Evolutionary conservation across 129 eudicot genomes (phyloP).

Genomic region (Pseudognaphalium luteoalbum): DNA sequence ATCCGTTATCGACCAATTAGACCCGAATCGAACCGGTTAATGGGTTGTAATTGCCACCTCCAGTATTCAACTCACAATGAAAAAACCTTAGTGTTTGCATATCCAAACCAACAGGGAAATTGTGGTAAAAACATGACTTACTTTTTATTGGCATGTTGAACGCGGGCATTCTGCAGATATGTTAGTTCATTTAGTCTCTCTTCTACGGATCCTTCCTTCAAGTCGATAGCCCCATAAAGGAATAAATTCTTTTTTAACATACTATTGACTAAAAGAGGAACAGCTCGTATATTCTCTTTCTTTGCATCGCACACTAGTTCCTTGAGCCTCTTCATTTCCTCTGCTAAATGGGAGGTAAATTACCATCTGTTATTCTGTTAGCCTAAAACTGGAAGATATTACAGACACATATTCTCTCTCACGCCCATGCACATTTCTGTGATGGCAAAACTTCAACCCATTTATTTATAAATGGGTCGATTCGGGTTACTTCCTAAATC

Average conservation of each 20-base stretch:
- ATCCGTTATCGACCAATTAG: neutral
- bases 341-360: slow-evolving; percentile 40
- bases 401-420: neutral
- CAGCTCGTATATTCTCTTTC: slow-evolving; percentile 47
- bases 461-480: no score
- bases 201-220: slow-evolving; percentile 58
- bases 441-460: no score
- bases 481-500: neutral
- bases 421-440: no score
- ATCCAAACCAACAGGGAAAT: neutral
- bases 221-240: slow-evolving; percentile 69
- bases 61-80: neutral
- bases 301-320: slow-evolving; percentile 62
- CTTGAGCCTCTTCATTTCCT: slow-evolving; percentile 59
- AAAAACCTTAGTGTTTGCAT: neutral
- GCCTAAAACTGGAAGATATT: neutral
- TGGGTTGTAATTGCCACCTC: neutral
- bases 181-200: slow-evolving; percentile 69
- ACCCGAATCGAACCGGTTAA: neutral
- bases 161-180: slow-evolving; percentile 54
- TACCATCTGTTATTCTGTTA: neutral
- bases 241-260: slow-evolving; percentile 73
- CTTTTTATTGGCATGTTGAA: slow-evolving; percentile 68
- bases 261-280: slow-evolving; percentile 49
- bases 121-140: slow-evolving; percentile 24